These are phyloP conservation scores for Pleurotus platypus DNA, from an alignment of 768 basidiomycete genomes.

Conservation along the genomic window DNA sequence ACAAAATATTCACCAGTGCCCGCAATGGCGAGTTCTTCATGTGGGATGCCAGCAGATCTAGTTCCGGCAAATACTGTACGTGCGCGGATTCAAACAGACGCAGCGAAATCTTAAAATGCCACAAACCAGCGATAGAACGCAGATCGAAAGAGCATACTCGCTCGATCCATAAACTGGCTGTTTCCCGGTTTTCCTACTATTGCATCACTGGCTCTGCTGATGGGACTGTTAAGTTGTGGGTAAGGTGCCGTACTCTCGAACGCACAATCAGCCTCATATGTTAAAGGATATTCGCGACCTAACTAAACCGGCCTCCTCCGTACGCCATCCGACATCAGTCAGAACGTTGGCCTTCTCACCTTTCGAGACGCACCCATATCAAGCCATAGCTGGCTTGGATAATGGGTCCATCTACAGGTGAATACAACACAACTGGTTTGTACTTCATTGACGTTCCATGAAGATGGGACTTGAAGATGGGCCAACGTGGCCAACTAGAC, in stretches of 20 bases:
- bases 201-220: conserved; percentile 81
- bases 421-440: conserved; percentile 2
- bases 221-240: conserved; percentile 80
- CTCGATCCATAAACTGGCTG: conserved; percentile 66
- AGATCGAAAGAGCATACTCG: conserved; percentile 67
- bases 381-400: conserved; percentile 65
- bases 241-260: conserved; percentile 26
- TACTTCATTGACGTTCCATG: conserved; percentile 2
- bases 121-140: conserved; percentile 34
- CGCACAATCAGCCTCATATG: neutral
- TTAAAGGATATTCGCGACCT: conserved; percentile 70
- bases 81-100: neutral
- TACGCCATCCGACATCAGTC: conserved; percentile 67
- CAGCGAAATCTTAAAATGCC: neutral
- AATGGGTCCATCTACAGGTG: conserved; percentile 68
- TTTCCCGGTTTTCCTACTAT: conserved; percentile 67
- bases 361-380: conserved; percentile 58
- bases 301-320: conserved; percentile 62
- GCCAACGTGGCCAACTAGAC: conserved; percentile 70
- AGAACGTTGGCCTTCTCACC: conserved; percentile 72
- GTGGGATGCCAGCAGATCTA: conserved; percentile 74
- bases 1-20: conserved; percentile 78
- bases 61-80: conserved; percentile 68
- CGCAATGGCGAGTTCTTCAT: conserved; percentile 80
- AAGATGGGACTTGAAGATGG: conserved; percentile 80